Evolutionary conservation across 129 eudicot species (phyloP), one percentile per base, ranked within the genome.

Genomic region (Solidago caesia): DNA sequence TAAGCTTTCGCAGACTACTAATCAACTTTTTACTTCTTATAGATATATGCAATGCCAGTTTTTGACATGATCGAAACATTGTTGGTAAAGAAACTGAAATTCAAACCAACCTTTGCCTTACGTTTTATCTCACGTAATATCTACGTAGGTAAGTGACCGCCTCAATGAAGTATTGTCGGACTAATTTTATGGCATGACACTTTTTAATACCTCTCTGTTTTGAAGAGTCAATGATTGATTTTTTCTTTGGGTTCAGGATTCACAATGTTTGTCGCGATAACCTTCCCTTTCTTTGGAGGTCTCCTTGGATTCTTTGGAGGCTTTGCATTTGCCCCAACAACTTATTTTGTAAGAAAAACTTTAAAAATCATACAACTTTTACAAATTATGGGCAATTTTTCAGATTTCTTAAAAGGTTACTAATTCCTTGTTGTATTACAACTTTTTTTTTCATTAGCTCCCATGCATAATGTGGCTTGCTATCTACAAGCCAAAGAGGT

Each of bases 41-140:
- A 91, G 97, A 87, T 91, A 8, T 88, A 86, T 66, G 95, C 95
- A 25, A 84, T 88, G 95, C 95, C 95, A 5, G 94, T 91, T 53
- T 91, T 91, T 16, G 91, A 91, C 79, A 91, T 88, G 97, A 64
- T 86, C 11, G 97, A 91, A 71, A 84, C 97, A 61, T 63, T 84
- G 51, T 68, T 88, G 64, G 97, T 91, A 74, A 84, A 82, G 82
- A 81, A 79, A 78, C 7, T 88, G 82, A 67, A 44, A 2, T 84
- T 86, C 80, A 86, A 84, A 80, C 97, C 92, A 21, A 91, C 75
- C 53, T 1, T 8, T 56, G 4, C 7, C n/a, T 83, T 91, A 44
- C 89, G 97, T 8, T 85, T 91, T 46, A 10, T 81, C 21, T 68
- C 97, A 7, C 85, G 94, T 13, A 82, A 66, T 61, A 29, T 75